These are phyloP conservation scores for Moelleriella libera DNA, from an alignment of 2,329 filamentous ascomycete species.

Conservation along the genomic window DNA sequence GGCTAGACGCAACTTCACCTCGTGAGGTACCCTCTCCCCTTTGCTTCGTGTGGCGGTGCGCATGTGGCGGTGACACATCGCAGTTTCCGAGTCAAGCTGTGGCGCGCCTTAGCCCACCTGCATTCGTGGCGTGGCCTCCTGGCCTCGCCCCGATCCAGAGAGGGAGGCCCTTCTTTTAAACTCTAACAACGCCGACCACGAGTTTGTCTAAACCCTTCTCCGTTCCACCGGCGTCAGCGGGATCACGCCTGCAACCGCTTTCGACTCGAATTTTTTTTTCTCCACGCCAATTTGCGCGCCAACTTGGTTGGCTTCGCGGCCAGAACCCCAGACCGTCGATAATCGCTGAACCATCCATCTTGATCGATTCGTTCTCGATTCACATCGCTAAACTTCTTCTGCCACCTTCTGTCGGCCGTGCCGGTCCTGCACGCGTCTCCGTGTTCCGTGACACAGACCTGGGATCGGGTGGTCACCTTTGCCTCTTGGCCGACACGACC, in stretches of 20 bases:
- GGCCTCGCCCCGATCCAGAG: neutral
- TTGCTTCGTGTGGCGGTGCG: neutral
- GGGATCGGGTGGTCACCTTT: too few relatives aligned
- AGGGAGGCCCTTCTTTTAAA: neutral
- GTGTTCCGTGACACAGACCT: too few relatives aligned
- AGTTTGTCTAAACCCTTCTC: neutral
- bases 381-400: too few relatives aligned
- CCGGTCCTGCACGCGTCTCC: too few relatives aligned
- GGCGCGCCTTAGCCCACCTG: neutral
- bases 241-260: neutral
- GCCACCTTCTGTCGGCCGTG: too few relatives aligned
- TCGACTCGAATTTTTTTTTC: neutral
- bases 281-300: too few relatives aligned
- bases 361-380: too few relatives aligned
- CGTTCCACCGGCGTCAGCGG: neutral
- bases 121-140: neutral
- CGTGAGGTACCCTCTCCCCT: neutral
- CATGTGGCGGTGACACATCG: neutral
- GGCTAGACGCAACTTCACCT: too few relatives aligned
- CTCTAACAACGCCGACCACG: neutral
- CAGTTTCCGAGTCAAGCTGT: neutral
- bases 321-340: too few relatives aligned
- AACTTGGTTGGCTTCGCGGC: too few relatives aligned
- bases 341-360: too few relatives aligned
- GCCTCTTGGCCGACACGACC: too few relatives aligned